Conservation (phyloP, 208 protist species). For the Crithidia bombi region DNA sequence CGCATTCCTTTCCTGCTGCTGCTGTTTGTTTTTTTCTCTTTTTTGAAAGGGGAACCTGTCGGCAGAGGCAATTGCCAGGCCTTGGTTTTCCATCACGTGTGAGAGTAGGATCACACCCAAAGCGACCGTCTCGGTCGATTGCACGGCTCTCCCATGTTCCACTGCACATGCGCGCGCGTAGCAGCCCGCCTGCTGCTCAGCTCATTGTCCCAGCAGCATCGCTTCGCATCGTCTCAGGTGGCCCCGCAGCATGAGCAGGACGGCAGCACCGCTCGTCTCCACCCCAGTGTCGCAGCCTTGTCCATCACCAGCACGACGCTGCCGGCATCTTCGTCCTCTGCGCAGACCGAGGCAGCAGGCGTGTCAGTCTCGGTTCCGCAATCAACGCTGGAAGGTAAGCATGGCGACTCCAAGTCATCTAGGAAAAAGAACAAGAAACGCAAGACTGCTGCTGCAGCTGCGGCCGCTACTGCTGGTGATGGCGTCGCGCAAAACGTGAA, state of each 20-base stretch:
- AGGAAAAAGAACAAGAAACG: slow-evolving; percentile 1
- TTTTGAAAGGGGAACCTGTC: too few relatives aligned
- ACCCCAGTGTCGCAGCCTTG: not conserved
- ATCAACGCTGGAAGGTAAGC: not conserved
- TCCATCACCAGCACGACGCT: not conserved
- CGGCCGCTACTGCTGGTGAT: too few relatives aligned
- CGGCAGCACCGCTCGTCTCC: not conserved
- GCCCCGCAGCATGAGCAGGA: not conserved
- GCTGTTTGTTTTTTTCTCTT: too few relatives aligned
- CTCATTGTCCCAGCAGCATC: slow-evolving; percentile 17
- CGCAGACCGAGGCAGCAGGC: not conserved
- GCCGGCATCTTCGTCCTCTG: not conserved
- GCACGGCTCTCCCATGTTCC: too few relatives aligned
- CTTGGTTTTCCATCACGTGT: too few relatives aligned
- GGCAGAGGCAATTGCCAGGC: too few relatives aligned
- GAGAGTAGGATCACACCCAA: too few relatives aligned
- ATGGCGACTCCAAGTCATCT: not conserved
- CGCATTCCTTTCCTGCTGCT: too few relatives aligned
- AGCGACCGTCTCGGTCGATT: not conserved
- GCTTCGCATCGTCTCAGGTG: not conserved
- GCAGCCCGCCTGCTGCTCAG: slow-evolving; percentile 9
- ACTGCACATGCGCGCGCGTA: not conserved
- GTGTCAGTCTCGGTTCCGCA: not conserved
- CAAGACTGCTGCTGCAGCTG: not conserved
- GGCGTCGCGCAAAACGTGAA: too few relatives aligned